Base-by-base conservation (phyloP, 305 asterid species). In the Nicotiana rustica region DNA sequence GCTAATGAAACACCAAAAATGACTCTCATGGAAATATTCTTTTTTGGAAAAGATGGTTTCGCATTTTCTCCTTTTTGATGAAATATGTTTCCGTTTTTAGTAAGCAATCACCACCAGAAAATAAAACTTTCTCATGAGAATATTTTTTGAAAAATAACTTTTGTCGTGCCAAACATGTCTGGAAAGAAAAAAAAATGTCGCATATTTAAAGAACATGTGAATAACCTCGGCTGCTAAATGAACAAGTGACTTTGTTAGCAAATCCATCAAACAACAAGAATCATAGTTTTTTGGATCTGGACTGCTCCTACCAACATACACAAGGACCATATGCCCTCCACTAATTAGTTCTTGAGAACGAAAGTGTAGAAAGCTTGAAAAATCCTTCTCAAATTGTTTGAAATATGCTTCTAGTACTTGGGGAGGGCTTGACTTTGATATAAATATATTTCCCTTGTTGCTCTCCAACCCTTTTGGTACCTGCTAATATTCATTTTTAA, bases 241-340 rank as follows among this genome's bases (percentile, higher is more conserved):
- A 29, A 60, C 21, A n/a, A 88, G 86, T 64, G 88, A 12, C n/a
- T 71, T 33, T 12, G 84, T 69, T 4, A 88, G 86, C 79, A 88
- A 56, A 2, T 81, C 82, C 79, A 35, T 19, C 19, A 36, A 12
- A 31, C 77, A 59, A 0, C 12, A 25, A 35, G 77, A 80, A 77
- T 88, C 87, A 61, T 78, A 33, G 7, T 5, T 35, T 9, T 62
- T 82, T 15, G 89, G 88, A 79, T 88, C 86, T 61, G 76, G 84
- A 36, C 65, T 49, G 8, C 85, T 86, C 70, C 91, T 80, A 18
- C 88, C 88, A 10, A 84, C 25, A 13, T 57, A 83, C 17, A 82
- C 77, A 67, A 84, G 67, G 4, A 85, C 85, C 86, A 86, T 88
- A 62, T 85, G 80, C 15, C 89, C 91, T 10, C 86, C 89, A 0